Base-by-base conservation (phyloP, 495 filamentous ascomycete genomes). In the Annulohypoxylon bovei region DNA sequence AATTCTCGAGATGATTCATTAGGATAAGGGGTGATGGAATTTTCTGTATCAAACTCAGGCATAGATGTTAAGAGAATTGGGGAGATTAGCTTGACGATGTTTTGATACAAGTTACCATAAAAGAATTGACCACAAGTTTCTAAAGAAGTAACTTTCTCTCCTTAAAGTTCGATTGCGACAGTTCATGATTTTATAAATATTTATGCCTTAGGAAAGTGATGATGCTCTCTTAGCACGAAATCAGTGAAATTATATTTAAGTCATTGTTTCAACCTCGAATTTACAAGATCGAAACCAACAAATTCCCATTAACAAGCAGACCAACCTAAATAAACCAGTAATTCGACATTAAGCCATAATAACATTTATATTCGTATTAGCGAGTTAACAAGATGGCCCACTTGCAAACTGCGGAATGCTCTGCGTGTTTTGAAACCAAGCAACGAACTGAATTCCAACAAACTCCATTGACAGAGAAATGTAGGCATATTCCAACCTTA, bases 381-480 rank as follows among this genome's bases (percentile, higher is more conserved):
- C n/a, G 23, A 28, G n/a, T n/a, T 53, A 14, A 3, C 47, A 28
- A 53, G 8, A 63, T 53, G 53, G 20, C 42, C 9, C 2, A 12
- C 30, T 11, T 25, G 46, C 57, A 18, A 30, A 68, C 20, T 18
- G 2, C 6, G 27, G 49, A 52, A 58, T 82, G 80, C 61, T 54
- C 69, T 16, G 65, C 75, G 14, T 82, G 80, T 54, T 55, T 73
- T 16, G 76, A 81, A 11, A 61, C 28, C 12, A 79, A 79, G 37
- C 37, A 40, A 9, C 18, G 50, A 0, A 9, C 33, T 30, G 47
- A 57, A 5, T 82, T 80, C 44, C 74, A 67, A 25, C 2, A 27
- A 4, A 37, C n/a, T 1, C 30, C 71, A 27, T 27, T 77, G 33
- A 77, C 79, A 3, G 58, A 54, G 14, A 35, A 55, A 6, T 82